A percentile compares a stretch with the other conserved stretches of the same genome.
phyloP scores from a whole-genome alignment of 257 asterid species.

The Solanum rostratum region DNA sequence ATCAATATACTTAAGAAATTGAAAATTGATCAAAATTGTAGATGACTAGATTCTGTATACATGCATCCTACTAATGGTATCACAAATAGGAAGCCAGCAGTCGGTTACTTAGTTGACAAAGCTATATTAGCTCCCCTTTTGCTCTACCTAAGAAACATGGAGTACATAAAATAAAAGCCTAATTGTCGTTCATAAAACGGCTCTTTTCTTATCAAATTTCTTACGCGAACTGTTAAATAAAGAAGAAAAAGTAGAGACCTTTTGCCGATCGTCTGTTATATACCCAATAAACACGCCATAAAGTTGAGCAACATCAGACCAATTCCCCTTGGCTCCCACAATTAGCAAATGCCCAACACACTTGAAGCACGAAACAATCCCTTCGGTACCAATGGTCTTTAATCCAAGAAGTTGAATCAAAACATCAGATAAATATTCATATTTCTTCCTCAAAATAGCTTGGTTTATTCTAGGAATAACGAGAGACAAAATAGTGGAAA shows the following conservation, averaged over 20 bases:
- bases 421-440: constrained; percentile 38
- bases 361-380: constrained; percentile 54
- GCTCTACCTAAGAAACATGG: not conserved
- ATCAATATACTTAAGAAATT: not conserved
- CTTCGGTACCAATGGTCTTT: constrained; percentile 36
- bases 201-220: not conserved
- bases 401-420: constrained; percentile 24
- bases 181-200: too few species aligned
- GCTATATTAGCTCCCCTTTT: not conserved
- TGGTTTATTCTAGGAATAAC: constrained; percentile 28
- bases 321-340: constrained; percentile 40
- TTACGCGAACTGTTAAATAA: not conserved
- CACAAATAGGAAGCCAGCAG: not conserved
- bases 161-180: not conserved
- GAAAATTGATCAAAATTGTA: not conserved
- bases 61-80: not conserved
- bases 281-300: constrained; percentile 39
- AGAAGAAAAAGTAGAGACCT: constrained; percentile 29
- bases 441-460: constrained; percentile 31
- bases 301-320: constrained; percentile 51
- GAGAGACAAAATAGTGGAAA: constrained; percentile 44
- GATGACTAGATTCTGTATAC: not conserved
- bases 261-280: constrained; percentile 44
- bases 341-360: constrained; percentile 40
- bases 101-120: not conserved